Percentiles rank a stretch among this genome's conserved stretches.
Evolutionary conservation across 257 asterid species (phyloP).

Genomic region (Jacaranda copaia): DNA sequence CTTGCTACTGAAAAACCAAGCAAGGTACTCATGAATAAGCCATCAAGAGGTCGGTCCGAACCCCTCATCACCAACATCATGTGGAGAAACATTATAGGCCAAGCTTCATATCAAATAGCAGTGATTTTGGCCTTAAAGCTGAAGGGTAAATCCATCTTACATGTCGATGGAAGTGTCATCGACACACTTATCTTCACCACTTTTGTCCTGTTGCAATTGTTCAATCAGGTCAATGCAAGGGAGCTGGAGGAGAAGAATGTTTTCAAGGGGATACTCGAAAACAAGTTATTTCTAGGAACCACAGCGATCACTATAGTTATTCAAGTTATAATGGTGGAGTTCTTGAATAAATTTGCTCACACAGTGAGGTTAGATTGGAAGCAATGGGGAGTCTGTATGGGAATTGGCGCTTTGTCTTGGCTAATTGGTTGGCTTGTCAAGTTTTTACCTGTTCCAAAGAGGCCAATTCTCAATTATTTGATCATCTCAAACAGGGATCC

Average conservation of each 20-base stretch:
- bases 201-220: conserved; percentile 52
- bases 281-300: conserved; percentile 51
- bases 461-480: not conserved
- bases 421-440: conserved; percentile 57
- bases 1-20: conserved; percentile 40
- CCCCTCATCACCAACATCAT: conserved; percentile 38
- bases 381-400: conserved; percentile 56
- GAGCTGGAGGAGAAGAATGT: conserved; percentile 51
- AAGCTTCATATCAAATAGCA: conserved; percentile 30
- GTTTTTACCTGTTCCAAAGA: conserved; percentile 46
- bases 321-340: conserved; percentile 55
- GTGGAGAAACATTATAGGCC: conserved; percentile 41
- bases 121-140: conserved; percentile 31
- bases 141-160: conserved; percentile 30
- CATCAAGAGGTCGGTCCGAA: conserved; percentile 32
- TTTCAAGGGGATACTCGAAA: conserved; percentile 47
- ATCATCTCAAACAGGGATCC: no score
- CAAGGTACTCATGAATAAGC: conserved; percentile 26
- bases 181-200: conserved; percentile 51
- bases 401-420: conserved; percentile 47
- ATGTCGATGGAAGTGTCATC: conserved; percentile 24
- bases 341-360: conserved; percentile 49
- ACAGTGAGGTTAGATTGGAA: conserved; percentile 57
- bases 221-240: conserved; percentile 55
- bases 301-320: conserved; percentile 47